Evolutionary conservation across 768 basidiomycete species (phyloP), one percentile per base, ranked within the genome.

Genomic region (Kwoniella shandongensis): DNA sequence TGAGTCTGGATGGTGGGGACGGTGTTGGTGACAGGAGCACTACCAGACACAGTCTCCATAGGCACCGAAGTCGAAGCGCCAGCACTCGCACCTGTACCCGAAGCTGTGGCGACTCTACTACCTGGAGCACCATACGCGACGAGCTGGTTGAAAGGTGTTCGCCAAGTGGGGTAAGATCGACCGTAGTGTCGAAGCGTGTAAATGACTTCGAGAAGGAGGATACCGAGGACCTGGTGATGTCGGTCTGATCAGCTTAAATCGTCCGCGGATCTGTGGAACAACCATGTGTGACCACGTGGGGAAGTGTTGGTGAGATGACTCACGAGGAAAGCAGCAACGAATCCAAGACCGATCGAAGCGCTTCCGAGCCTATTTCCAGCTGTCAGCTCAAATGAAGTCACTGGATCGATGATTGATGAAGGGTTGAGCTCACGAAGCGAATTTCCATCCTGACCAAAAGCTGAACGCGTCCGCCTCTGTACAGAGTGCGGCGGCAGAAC

Each of bases 71-170:
- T 22, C 1, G 35, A 17, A 41, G 40, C 7, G 5, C 27, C 25
- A 29, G 4, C 44, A 27, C 6, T 25, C 7, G 7, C 32, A 6
- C 32, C 13, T 13, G 6, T 32, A 13, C 32, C 13, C 13, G 32
- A 32, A 13, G 13, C 32, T 6, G 32, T 6, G 6, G 32, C 13
- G 32, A 32, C 32, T 6, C 32, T 6, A 13, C 7, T 22, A 20
- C 11, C 42, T 3, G 63, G 26, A n/a, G 44, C 6, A 45, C 62
- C 59, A 32, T 62, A 54, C 11, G 18, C 1, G 23, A 61, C 27
- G 23, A 71, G 62, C 35, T 65, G 51, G 59, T 58, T 52, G 54
- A 71, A 62, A 1, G 69, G 64, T n/a, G 69, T 70, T 18, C 53
- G 36, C 69, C 69, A 70, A 23, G 61, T 62, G 6, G 53, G 11